A percentile compares a stretch with the other conserved stretches of the same genome.
These are phyloP conservation scores for Ilex aquifolium DNA, from an alignment of 257 asterid genomes.

Conservation along the genomic window DNA sequence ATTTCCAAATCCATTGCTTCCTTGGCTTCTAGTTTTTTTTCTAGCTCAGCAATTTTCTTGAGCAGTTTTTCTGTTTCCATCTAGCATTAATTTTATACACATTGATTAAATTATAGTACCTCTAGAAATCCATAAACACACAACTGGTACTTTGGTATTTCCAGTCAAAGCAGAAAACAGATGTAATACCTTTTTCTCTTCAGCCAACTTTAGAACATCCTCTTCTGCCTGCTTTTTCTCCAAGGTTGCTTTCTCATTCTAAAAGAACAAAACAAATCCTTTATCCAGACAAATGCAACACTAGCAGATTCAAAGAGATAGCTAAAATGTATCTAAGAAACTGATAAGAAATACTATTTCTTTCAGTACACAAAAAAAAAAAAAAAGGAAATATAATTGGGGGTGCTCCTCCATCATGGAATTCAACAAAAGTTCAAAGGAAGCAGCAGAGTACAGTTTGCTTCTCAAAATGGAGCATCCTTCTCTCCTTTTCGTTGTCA, in stretches of 20 bases:
- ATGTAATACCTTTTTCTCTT: conserved; percentile 39
- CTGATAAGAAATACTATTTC: too few relatives aligned
- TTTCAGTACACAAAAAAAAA: too few relatives aligned
- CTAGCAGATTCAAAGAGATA: neutral
- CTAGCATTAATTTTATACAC: conserved; percentile 1
- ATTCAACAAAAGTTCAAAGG: too few relatives aligned
- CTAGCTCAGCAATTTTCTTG: neutral
- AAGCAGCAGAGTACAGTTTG: conserved; percentile 22
- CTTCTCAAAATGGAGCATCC: conserved; percentile 25
- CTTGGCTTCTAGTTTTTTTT: conserved; percentile 8
- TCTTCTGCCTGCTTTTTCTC: neutral
- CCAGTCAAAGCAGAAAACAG: too few relatives aligned
- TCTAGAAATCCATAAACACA: neutral
- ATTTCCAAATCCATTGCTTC: conserved; percentile 17
- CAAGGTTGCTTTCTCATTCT: conserved; percentile 13
- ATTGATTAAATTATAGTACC: neutral
- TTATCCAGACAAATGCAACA: too few relatives aligned
- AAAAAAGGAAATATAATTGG: too few relatives aligned
- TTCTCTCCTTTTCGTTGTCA: conserved; percentile 25
- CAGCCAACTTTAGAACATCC: conserved; percentile 23
- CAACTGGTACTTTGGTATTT: neutral
- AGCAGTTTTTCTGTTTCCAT: neutral
- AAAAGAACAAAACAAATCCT: conserved; percentile 6
- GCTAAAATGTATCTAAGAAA: too few relatives aligned
- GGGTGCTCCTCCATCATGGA: too few relatives aligned